A percentile compares a stretch with the other conserved stretches of the same genome.
Conservation (phyloP, 2,329 filamentous ascomycete genomes). For the Cladophialophora exuberans region DNA sequence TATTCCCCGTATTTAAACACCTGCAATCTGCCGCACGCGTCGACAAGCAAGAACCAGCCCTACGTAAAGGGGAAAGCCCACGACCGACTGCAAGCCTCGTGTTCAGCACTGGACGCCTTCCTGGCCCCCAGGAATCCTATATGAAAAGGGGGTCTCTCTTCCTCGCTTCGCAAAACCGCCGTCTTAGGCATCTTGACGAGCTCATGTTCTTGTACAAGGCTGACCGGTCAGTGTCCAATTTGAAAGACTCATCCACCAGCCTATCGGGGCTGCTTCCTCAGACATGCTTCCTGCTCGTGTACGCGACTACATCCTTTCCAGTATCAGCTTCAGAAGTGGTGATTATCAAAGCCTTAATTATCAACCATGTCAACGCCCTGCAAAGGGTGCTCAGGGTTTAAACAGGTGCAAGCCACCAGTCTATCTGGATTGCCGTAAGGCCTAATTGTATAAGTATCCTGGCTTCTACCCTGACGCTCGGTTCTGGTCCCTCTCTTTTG, state of each 20-base stretch:
- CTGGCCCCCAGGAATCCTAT: slow-evolving; percentile 1
- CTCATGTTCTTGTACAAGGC: too few species aligned
- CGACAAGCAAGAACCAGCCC: not conserved
- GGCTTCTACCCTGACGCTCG: too few species aligned
- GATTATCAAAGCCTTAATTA: slow-evolving; percentile 5
- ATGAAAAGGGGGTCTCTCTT: not conserved
- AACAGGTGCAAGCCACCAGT: too few species aligned
- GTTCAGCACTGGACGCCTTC: not conserved
- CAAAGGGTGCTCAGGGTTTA: too few species aligned
- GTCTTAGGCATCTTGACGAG: slow-evolving; percentile 4
- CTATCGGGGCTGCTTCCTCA: not conserved
- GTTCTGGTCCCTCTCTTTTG: too few species aligned
- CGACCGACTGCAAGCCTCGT: not conserved
- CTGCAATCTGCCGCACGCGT: slow-evolving; percentile 3
- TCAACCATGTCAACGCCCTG: too few species aligned
- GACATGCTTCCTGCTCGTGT: slow-evolving; percentile 2
- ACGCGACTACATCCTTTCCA: slow-evolving; percentile 1
- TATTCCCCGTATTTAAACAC: slow-evolving; percentile 8
- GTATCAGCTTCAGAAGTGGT: not conserved
- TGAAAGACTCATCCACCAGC: not conserved
- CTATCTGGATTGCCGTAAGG: too few species aligned
- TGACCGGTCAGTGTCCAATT: too few species aligned
- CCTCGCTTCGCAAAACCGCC: not conserved
- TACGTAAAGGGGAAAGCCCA: not conserved
- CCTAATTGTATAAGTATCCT: too few species aligned